Evolutionary conservation across 1,139 yeast genomes (phyloP).

Genomic region (Suhomyces terraborum): DNA sequence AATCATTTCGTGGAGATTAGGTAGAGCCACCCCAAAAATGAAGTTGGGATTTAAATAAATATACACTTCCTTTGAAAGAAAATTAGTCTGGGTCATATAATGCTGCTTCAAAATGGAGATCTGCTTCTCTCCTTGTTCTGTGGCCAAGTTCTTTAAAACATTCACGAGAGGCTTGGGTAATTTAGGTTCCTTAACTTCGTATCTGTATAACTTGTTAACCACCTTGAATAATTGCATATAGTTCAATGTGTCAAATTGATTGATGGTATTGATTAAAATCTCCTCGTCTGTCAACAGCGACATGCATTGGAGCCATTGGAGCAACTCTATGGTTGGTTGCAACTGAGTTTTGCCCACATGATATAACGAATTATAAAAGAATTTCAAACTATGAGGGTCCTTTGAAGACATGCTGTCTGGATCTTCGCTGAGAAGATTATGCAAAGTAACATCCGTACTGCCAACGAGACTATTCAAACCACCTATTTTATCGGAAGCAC

Average conservation of each 20-base stretch:
- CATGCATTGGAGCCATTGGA: constrained; percentile 91
- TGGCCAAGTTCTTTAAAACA: constrained; percentile 34
- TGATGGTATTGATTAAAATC: constrained; percentile 58
- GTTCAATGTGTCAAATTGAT: constrained; percentile 59
- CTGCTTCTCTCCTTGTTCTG: constrained; percentile 44
- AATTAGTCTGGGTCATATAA: constrained; percentile 47
- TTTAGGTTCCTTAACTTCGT: constrained; percentile 77
- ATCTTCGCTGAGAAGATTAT: constrained; percentile 24
- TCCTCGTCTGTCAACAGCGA: constrained; percentile 60
- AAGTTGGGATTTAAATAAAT: constrained; percentile 52
- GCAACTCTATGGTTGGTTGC: constrained; percentile 71
- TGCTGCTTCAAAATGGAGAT: constrained; percentile 35
- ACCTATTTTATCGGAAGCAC: constrained; percentile 32
- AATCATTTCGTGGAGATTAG: constrained; percentile 60
- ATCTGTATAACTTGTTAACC: constrained; percentile 69
- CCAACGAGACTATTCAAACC: constrained; percentile 28
- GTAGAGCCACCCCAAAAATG: constrained; percentile 55
- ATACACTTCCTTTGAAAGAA: constrained; percentile 43
- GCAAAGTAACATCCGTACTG: constrained; percentile 20
- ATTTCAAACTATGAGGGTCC: constrained; percentile 39
- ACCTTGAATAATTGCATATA: constrained; percentile 72
- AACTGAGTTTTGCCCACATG: constrained; percentile 66
- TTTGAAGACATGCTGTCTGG: constrained; percentile 9
- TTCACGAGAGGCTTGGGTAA: constrained; percentile 51
- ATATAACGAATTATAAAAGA: constrained; percentile 58